Conservation (phyloP, 768 basidiomycete genomes). For the Lyophyllum semitale region DNA sequence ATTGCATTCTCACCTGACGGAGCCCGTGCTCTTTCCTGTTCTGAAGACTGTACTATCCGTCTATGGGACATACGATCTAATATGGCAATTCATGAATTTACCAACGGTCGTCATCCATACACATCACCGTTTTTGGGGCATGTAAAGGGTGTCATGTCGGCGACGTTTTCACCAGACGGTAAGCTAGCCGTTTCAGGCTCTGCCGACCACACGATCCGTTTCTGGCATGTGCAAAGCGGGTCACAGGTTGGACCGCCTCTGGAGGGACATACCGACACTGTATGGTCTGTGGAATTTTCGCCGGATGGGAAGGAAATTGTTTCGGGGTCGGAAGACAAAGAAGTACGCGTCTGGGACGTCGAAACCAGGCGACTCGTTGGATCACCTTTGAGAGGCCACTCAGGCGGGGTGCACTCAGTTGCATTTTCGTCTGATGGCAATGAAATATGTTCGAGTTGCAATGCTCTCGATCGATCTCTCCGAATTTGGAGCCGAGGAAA, state of each 20-base stretch:
- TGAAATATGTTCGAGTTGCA: too few relatives aligned
- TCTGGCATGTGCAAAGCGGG: slow-evolving; percentile 19
- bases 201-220: slow-evolving; percentile 4
- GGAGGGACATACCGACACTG: background rate
- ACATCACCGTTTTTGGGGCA: too few relatives aligned
- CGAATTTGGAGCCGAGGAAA: too few relatives aligned
- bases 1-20: background rate
- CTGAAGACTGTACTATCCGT: background rate
- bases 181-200: slow-evolving; percentile 16
- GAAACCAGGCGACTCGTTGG: background rate
- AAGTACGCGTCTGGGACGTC: background rate
- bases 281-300: background rate
- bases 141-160: background rate
- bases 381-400: slow-evolving; percentile 4
- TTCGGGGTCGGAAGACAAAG: background rate
- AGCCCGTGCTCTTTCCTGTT: background rate
- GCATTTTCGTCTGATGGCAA: slow-evolving; percentile 16
- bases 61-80: background rate
- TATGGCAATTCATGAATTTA: background rate
- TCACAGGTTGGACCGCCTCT: background rate
- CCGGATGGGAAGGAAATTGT: background rate
- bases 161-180: slow-evolving; percentile 20
- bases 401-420: background rate
- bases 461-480: too few relatives aligned
- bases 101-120: background rate